These are phyloP conservation scores for Phaeosphaeria sp. DNA, from an alignment of 2,329 filamentous ascomycete species.

Conservation along the genomic window DNA sequence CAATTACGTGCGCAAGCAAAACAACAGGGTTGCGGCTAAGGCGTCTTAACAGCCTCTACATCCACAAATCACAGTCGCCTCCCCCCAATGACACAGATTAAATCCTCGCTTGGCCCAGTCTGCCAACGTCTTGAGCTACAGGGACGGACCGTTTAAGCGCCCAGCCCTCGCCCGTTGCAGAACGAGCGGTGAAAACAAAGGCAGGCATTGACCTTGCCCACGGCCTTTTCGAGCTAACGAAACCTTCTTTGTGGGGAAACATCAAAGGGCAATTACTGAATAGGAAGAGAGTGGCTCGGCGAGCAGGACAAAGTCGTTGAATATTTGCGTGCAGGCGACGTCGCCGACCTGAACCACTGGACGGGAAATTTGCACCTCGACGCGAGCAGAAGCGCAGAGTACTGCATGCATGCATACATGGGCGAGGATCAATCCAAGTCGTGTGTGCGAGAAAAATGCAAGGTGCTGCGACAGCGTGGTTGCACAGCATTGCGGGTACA, in stretches of 20 bases:
- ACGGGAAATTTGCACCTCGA: slow-evolving; percentile 13
- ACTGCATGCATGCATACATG: slow-evolving; percentile 1
- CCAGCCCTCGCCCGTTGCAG: background rate
- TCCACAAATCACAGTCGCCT: background rate
- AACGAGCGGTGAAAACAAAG: slow-evolving; percentile 7
- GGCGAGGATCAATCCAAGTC: background rate
- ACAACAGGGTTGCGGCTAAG: slow-evolving; percentile 1
- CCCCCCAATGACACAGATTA: slow-evolving; percentile 1
- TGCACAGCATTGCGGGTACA: slow-evolving; percentile 9
- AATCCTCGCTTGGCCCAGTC: background rate
- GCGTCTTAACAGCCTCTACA: background rate
- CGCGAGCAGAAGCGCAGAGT: slow-evolving; percentile 2
- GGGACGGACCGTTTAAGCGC: slow-evolving; percentile 4
- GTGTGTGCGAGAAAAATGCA: background rate
- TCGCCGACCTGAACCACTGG: slow-evolving; percentile 43
- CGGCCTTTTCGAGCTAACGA: background rate
- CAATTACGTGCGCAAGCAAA: background rate
- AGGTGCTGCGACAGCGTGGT: slow-evolving; percentile 7
- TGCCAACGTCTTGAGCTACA: background rate
- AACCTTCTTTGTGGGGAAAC: background rate
- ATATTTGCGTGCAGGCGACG: background rate
- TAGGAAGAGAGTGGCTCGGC: background rate
- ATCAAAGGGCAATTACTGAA: background rate
- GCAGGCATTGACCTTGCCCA: background rate
- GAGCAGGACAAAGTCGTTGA: slow-evolving; percentile 1